Percentiles rank a stretch among this genome's conserved stretches.
Evolutionary conservation across 164 flowering plant species (phyloP).

Genomic region (Buxus sempervirens): DNA sequence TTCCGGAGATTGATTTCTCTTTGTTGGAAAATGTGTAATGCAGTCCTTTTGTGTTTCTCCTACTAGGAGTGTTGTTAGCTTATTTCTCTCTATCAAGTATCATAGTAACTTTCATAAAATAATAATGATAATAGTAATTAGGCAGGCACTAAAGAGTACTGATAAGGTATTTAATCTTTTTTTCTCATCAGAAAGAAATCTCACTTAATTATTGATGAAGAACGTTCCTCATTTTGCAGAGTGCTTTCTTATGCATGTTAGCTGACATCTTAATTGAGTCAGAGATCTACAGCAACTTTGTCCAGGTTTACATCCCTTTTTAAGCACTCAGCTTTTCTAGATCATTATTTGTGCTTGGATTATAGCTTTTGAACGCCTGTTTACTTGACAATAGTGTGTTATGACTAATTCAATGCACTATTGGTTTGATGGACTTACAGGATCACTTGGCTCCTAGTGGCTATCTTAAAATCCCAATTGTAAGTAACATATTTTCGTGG

Average conservation of each 20-base stretch:
- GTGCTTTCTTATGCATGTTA: constrained; percentile 60
- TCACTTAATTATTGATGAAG: too few relatives aligned
- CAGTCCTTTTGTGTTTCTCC: too few relatives aligned
- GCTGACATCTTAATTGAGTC: constrained; percentile 60
- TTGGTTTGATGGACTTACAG: constrained; percentile 39
- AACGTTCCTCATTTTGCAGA: constrained; percentile 40
- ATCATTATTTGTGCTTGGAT: background rate
- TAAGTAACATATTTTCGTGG: constrained; percentile 33
- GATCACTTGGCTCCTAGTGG: constrained; percentile 92
- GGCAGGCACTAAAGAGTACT: too few relatives aligned
- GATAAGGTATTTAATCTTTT: too few relatives aligned
- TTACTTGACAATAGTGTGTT: too few relatives aligned
- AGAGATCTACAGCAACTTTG: constrained; percentile 62
- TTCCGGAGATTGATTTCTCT: too few relatives aligned
- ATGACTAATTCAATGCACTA: background rate
- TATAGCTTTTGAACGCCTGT: background rate
- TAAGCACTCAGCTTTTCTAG: background rate
- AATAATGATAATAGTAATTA: too few relatives aligned
- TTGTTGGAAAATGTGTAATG: too few relatives aligned
- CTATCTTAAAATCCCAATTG: constrained; percentile 82
- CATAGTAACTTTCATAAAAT: too few relatives aligned
- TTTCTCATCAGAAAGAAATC: too few relatives aligned
- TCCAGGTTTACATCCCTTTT: constrained; percentile 53
- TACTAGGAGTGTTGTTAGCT: too few relatives aligned
- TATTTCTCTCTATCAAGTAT: too few relatives aligned